Evolutionary conservation across 495 filamentous ascomycete genomes (phyloP).

Genomic region (Recurvomyces mirabilis): DNA sequence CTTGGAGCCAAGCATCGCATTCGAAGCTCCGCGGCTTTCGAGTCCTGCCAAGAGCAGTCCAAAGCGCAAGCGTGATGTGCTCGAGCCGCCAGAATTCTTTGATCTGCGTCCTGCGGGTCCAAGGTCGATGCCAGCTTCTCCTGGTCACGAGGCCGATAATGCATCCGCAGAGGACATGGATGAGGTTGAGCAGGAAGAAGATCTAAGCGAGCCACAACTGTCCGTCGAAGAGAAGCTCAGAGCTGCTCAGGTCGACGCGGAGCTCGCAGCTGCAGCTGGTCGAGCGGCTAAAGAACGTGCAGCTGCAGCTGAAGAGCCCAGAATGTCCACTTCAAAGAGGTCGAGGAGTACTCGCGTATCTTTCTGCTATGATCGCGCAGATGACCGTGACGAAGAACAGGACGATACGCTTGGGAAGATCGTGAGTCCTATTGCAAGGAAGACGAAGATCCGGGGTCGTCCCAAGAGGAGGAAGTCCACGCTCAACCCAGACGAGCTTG

Average conservation of each 20-base stretch:
- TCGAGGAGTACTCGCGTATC: neutral
- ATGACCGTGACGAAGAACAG: conserved; percentile 7
- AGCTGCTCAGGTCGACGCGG: conserved; percentile 31
- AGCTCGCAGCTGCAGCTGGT: conserved; percentile 25
- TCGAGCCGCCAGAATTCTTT: conserved; percentile 19
- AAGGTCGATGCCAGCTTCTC: neutral
- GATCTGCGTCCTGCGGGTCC: conserved; percentile 9
- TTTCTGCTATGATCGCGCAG: neutral
- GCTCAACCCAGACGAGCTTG: conserved; percentile 33
- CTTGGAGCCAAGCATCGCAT: conserved; percentile 2
- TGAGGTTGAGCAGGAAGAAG: conserved; percentile 1
- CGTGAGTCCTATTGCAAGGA: conserved; percentile 21
- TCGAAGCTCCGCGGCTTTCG: neutral
- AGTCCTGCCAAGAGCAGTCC: conserved; percentile 2
- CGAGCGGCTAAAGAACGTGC: conserved; percentile 1
- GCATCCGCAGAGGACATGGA: conserved; percentile 12
- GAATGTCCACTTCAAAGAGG: neutral
- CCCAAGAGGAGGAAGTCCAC: conserved; percentile 32
- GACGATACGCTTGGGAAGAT: conserved; percentile 20
- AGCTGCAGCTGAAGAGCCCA: neutral
- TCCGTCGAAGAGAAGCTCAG: conserved; percentile 33
- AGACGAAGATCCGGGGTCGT: conserved; percentile 30
- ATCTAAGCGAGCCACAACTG: conserved; percentile 6
- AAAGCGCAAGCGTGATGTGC: conserved; percentile 15
- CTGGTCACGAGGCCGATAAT: neutral